These are phyloP conservation scores for Cladosporium austrohemisphaericum DNA, from an alignment of 2,329 filamentous ascomycete species.

Conservation along the genomic window DNA sequence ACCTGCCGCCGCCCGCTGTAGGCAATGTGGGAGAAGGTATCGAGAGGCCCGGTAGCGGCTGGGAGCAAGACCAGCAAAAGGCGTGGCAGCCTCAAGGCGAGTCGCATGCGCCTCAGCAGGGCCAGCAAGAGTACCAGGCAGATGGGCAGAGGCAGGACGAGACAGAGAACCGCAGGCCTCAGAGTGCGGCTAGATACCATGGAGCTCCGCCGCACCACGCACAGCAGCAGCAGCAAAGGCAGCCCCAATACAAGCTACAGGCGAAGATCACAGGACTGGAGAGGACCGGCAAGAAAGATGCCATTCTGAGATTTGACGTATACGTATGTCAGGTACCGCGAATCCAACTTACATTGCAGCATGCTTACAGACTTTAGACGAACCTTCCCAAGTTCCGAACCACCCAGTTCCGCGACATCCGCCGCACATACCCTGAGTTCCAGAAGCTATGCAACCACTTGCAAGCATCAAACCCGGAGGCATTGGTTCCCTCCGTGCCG, in stretches of 20 bases:
- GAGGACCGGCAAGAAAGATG: conserved; percentile 90
- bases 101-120: conserved; percentile 38
- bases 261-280: conserved; percentile 94
- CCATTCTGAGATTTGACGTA: conserved; percentile 90
- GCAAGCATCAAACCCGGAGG: conserved; percentile 95
- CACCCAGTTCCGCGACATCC: conserved; percentile 95
- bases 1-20: conserved; percentile 29
- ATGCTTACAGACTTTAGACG: conserved; percentile 58
- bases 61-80: conserved; percentile 20
- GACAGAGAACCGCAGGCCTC: conserved; percentile 29
- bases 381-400: conserved; percentile 98
- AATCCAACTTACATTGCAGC: neutral
- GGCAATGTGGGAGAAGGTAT: conserved; percentile 11
- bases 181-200: conserved; percentile 30
- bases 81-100: conserved; percentile 34
- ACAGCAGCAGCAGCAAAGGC: conserved; percentile 31
- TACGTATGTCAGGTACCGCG: conserved; percentile 61
- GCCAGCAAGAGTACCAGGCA: conserved; percentile 20
- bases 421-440: conserved; percentile 92
- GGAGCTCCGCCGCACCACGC: conserved; percentile 29
- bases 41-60: conserved; percentile 11
- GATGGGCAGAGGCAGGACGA: conserved; percentile 4
- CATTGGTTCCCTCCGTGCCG: conserved; percentile 88
- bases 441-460: conserved; percentile 93
- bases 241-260: conserved; percentile 64